These are phyloP conservation scores for Leccinum subgranulosum DNA, from an alignment of 768 basidiomycete genomes.

Conservation along the genomic window DNA sequence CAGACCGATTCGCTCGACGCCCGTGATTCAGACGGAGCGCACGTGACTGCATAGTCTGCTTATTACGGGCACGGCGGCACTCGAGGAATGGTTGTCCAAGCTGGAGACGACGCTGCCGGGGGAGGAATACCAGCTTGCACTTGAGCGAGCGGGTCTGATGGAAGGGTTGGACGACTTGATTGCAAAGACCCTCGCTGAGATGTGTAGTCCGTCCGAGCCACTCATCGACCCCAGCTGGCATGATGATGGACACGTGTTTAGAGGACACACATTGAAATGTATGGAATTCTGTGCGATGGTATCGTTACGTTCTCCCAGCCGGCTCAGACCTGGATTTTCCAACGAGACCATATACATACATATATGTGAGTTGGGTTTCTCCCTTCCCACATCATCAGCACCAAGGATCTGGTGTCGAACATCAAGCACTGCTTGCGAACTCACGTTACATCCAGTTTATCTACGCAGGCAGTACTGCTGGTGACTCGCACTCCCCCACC, in stretches of 20 bases:
- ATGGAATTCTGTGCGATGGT: no score
- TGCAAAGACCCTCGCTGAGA: constrained; percentile 53
- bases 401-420: no score
- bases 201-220: constrained; percentile 45
- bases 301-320: no score
- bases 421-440: no score
- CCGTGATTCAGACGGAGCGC: constrained; percentile 66
- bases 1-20: constrained; percentile 37
- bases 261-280: neutral
- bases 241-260: constrained; percentile 24
- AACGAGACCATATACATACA: no score
- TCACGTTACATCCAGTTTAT: no score
- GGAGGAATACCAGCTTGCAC: constrained; percentile 32
- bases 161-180: constrained; percentile 66
- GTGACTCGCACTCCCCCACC: no score
- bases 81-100: constrained; percentile 68
- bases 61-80: constrained; percentile 49
- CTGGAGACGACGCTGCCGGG: constrained; percentile 17
- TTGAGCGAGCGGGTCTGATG: constrained; percentile 54
- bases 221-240: constrained; percentile 19
- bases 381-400: no score
- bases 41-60: constrained; percentile 69
- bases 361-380: no score
- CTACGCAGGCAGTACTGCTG: no score
- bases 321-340: constrained; percentile 27